A percentile compares a stretch with the other conserved stretches of the same genome.
phyloP scores from a whole-genome alignment of 805 yeast genomes.

The Nakazawaea ernobii region DNA sequence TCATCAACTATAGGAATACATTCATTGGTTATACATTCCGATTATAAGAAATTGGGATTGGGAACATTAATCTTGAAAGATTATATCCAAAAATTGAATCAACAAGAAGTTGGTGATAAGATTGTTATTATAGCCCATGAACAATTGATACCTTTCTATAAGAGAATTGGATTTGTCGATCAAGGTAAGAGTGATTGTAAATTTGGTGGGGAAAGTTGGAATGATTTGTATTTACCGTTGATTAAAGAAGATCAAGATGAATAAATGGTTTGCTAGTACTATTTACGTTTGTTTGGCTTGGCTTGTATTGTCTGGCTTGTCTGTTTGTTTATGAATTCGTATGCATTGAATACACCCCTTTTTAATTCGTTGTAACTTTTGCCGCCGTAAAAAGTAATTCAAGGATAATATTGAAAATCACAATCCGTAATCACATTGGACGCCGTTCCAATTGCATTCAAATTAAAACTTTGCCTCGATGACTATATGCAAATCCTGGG shows the following conservation, averaged over 20 bases:
- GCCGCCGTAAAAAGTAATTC: no score
- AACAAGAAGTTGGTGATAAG: conserved; percentile 78
- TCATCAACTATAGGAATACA: conserved; percentile 78
- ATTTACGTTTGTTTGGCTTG: no score
- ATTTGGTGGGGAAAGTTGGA: conserved; percentile 58
- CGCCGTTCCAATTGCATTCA: no score
- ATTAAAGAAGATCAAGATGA: conserved; percentile 40
- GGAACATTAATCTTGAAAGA: conserved; percentile 83
- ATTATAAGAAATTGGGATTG: conserved; percentile 73
- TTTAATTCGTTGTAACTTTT: neutral
- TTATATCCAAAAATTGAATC: conserved; percentile 82
- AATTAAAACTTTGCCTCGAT: no score
- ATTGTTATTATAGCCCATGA: conserved; percentile 72
- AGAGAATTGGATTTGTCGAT: conserved; percentile 71
- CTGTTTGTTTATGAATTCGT: no score
- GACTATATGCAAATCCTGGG: no score
- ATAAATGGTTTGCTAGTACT: conserved; percentile 10
- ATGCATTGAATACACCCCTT: neutral
- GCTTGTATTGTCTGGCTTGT: no score
- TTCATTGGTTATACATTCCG: conserved; percentile 70
- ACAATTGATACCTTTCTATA: conserved; percentile 68
- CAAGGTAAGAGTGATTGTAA: conserved; percentile 57
- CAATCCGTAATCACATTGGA: no score
- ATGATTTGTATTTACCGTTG: conserved; percentile 41
- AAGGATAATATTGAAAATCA: no score